Evolutionary conservation across 1,284 basidiomycete species (phyloP).

Genomic region (Coriolopsis trogii): DNA sequence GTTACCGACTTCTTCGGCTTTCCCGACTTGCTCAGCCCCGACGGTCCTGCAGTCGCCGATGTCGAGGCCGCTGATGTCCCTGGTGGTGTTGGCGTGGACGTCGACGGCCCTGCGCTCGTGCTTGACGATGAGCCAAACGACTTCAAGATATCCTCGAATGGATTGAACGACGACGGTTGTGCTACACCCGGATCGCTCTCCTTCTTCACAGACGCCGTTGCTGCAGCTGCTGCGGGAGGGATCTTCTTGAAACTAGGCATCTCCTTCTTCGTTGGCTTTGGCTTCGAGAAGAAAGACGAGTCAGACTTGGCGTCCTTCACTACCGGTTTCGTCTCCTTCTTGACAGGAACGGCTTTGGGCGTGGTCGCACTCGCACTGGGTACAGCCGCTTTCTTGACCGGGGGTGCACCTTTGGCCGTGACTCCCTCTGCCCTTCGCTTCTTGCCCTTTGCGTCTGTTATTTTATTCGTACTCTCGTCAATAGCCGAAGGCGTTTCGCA

Average conservation of each 20-base stretch:
- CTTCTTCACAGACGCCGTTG: conserved; percentile 54
- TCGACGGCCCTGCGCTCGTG: conserved; percentile 36
- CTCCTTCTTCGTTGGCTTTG: conserved; percentile 73
- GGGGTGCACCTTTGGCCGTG: conserved; percentile 52
- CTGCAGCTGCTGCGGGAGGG: conserved; percentile 35
- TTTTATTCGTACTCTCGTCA: conserved; percentile 17
- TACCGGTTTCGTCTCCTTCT: conserved; percentile 39
- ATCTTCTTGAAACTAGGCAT: conserved; percentile 79
- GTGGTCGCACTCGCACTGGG: conserved; percentile 42
- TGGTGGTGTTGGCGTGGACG: conserved; percentile 49
- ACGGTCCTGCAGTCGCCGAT: conserved; percentile 37
- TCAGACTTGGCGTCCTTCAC: conserved; percentile 78
- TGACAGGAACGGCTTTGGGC: conserved; percentile 32
- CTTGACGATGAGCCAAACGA: conserved; percentile 66
- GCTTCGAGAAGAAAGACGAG: conserved; percentile 82
- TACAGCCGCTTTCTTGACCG: conserved; percentile 66
- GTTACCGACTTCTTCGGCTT: conserved; percentile 75
- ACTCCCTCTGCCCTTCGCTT: conserved; percentile 68
- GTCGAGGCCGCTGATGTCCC: conserved; percentile 39
- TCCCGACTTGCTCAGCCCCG: conserved; percentile 43
- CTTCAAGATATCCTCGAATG: conserved; percentile 80
- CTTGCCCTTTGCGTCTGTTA: conserved; percentile 60
- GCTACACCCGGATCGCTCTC: conserved; percentile 63
- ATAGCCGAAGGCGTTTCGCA: conserved; percentile 18
- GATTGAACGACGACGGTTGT: conserved; percentile 74